Evolutionary conservation across 345 rosid genomes (phyloP), one percentile per base, ranked within the genome.

Genomic region (Populus davidiana): DNA sequence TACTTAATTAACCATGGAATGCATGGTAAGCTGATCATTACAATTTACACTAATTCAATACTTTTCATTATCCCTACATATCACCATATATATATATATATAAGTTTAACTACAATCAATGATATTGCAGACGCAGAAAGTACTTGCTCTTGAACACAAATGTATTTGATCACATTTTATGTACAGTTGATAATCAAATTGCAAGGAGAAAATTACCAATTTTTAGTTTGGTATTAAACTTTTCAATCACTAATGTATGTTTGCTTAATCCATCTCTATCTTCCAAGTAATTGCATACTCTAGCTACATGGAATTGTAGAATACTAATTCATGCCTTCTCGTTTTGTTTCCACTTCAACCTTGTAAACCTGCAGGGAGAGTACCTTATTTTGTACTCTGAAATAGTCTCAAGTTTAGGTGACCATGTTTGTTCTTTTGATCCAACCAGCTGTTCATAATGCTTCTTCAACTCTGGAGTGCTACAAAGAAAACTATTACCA

Each of bases 401-500:
- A 64, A 94, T 93, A 12, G 98, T 90, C 81, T 94, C 92, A 62
- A 93, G 88, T 74, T 88, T 90, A 0, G 98, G 97, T 62, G 97
- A 94, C 98, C 97, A 93, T 13, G 88, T 61, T 62, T 94, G 90
- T 35, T 84, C 95, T 78, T 78, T 90, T 23, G 88, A 79, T 70
- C 97, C 88, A 13, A 93, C 98, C 20, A 94, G 83, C 81, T 80
- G 89, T 47, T 88, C 92, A 69, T 94, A 94, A 20, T 91, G 97
- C 80, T 93, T 94, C 89, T 90, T 86, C 90, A 94, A 75, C 85
- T 94, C 97, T n/a, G 97, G 97, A 4, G 97, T 91, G 82, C 90
- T 90, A 72, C 98, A 94, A 70, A 94, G 88, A 78, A 81, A 81
- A 21, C 78, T 78, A 59, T 41, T 70, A 36, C 82, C 75, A 39